Evolutionary conservation across 257 asterid genomes (phyloP).

Genomic region (Solanum pennellii): DNA sequence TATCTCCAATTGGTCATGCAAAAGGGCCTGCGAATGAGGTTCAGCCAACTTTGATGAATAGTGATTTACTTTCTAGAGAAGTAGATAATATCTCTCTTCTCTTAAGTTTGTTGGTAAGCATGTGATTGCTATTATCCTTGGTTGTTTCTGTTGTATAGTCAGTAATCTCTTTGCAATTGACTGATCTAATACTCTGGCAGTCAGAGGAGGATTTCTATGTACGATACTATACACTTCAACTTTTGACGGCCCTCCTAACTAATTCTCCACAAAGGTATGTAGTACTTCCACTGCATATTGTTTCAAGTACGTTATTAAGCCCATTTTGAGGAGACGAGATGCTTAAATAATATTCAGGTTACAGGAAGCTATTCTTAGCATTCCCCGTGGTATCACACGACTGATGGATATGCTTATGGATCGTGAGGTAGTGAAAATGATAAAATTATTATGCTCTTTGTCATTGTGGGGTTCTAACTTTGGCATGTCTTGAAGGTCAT

Average conservation of each 20-base stretch:
- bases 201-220: slow-evolving; percentile 95
- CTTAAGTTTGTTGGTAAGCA: slow-evolving; percentile 78
- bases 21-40: slow-evolving; percentile 56
- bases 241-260: slow-evolving; percentile 79
- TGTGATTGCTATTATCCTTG: not conserved
- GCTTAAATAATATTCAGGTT: slow-evolving; percentile 40
- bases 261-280: slow-evolving; percentile 75
- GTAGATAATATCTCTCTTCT: slow-evolving; percentile 80
- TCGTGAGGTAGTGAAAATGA: slow-evolving; percentile 61
- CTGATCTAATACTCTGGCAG: slow-evolving; percentile 39
- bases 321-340: not conserved
- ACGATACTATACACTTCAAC: slow-evolving; percentile 80
- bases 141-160: not conserved
- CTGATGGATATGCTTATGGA: slow-evolving; percentile 99
- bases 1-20: slow-evolving; percentile 59
- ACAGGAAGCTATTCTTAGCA: slow-evolving; percentile 89
- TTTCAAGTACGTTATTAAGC: not conserved
- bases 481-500: slow-evolving; percentile 42
- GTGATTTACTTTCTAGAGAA: slow-evolving; percentile 83
- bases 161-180: not conserved
- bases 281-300: not conserved
- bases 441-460: not conserved
- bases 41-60: slow-evolving; percentile 80
- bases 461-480: not conserved
- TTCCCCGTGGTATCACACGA: slow-evolving; percentile 85